A percentile compares a stretch with the other conserved stretches of the same genome.
Conservation (phyloP, 2,329 filamentous ascomycete genomes). For the Paecilomyces variotii region DNA sequence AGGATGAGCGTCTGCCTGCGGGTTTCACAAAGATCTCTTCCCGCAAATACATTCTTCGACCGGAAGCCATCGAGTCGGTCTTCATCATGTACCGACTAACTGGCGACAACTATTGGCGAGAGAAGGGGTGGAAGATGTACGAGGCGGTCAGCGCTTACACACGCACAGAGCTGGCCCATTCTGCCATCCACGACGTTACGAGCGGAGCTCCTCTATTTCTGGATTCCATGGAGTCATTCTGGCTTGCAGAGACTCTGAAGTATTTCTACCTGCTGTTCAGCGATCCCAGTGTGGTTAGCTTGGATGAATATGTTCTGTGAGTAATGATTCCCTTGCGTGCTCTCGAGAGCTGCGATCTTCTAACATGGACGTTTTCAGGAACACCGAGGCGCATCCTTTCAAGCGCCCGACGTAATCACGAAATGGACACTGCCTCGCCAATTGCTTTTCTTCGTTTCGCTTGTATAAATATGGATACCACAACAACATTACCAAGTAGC, state of each 20-base stretch:
- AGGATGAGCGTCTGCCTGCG: slow-evolving; percentile 35
- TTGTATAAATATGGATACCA: not conserved
- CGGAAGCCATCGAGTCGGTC: slow-evolving; percentile 73
- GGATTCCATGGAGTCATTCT: slow-evolving; percentile 69
- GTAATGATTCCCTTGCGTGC: slow-evolving; percentile 12
- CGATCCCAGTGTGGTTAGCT: slow-evolving; percentile 33
- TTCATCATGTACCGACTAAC: slow-evolving; percentile 72
- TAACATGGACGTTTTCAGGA: slow-evolving; percentile 16
- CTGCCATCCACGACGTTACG: slow-evolving; percentile 60
- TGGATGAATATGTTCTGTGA: slow-evolving; percentile 42
- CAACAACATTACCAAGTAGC: not conserved
- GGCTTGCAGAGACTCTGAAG: slow-evolving; percentile 49
- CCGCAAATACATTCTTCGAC: slow-evolving; percentile 39
- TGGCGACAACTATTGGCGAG: slow-evolving; percentile 56
- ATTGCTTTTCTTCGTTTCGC: slow-evolving; percentile 1
- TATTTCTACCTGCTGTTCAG: slow-evolving; percentile 43
- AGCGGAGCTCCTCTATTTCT: slow-evolving; percentile 34
- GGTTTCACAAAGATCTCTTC: slow-evolving; percentile 33
- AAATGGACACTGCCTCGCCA: not conserved
- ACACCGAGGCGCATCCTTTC: slow-evolving; percentile 35
- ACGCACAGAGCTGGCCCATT: slow-evolving; percentile 54
- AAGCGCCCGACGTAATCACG: slow-evolving; percentile 22
- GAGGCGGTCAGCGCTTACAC: slow-evolving; percentile 54
- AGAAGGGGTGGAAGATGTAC: slow-evolving; percentile 71
- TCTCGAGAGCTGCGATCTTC: not conserved